These are phyloP conservation scores for Brassica nigra DNA, from an alignment of 345 rosid species.

Conservation along the genomic window DNA sequence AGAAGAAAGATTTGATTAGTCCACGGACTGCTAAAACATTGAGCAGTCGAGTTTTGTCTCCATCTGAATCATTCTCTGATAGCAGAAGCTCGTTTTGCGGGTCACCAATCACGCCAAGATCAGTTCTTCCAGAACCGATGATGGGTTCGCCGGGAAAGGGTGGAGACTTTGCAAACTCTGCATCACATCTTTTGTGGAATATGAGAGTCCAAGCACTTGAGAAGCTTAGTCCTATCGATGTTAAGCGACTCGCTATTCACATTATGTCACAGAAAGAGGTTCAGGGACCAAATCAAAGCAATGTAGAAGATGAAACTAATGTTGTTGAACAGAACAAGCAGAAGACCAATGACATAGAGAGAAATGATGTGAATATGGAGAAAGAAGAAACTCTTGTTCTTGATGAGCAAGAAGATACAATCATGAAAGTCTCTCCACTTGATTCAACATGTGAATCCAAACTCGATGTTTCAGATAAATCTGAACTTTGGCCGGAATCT, in stretches of 20 bases:
- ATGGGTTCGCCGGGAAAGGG: constrained; percentile 30
- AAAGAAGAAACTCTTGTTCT: constrained; percentile 26
- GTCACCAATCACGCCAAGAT: constrained; percentile 49
- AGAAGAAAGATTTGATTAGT: constrained; percentile 34
- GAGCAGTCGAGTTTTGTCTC: constrained; percentile 30
- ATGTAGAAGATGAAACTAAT: constrained; percentile 27
- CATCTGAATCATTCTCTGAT: constrained; percentile 47
- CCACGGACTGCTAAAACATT: constrained; percentile 24
- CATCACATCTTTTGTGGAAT: constrained; percentile 47
- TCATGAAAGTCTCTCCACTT: constrained; percentile 24
- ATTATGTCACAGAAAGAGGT: constrained; percentile 47
- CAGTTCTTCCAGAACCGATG: constrained; percentile 44
- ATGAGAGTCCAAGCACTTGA: constrained; percentile 70
- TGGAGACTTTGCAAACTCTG: constrained; percentile 42
- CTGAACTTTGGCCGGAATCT: background rate
- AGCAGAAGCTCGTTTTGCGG: constrained; percentile 41
- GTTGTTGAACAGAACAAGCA: constrained; percentile 33
- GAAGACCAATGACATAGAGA: constrained; percentile 28
- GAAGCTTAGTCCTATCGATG: constrained; percentile 68
- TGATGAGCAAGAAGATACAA: constrained; percentile 23
- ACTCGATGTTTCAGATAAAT: constrained; percentile 7
- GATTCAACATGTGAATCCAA: constrained; percentile 26
- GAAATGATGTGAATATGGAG: constrained; percentile 22
- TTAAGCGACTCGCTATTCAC: constrained; percentile 59
- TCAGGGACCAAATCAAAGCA: constrained; percentile 39